Base-by-base conservation (phyloP, 768 basidiomycete genomes). In the Chalciporus piperatus region DNA sequence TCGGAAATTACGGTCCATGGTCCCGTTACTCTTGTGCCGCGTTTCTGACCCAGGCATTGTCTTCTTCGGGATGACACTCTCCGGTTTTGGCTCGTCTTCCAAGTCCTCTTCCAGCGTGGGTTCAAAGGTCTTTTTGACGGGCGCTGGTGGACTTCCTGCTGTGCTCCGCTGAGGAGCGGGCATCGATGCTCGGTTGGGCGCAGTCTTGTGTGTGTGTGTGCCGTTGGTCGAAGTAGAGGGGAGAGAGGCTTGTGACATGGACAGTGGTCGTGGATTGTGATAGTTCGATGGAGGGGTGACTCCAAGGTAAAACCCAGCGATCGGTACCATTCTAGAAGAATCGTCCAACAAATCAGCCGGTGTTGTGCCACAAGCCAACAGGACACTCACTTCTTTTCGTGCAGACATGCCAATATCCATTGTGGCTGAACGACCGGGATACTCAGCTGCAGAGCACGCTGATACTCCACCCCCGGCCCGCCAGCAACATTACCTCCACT, bases 391-490 rank as follows among this genome's bases (percentile, higher is more conserved):
- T 86, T 89, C 63, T 86, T 85, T 65, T 96, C 91, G 0, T 81
- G 68, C 45, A 87, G 81, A 64, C 96, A 98, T 0, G 96, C 92
- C 28, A 98, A 67, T 57, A 98, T 79, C 96, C 97, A 98, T 41
- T 89, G 85, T 2, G 96, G 96, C 55, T 93, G 89, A 2, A 98
- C 93, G 45, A 98, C 84, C 0, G 97, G 97, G 51, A 98, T 92
- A 51, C 90, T 94, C 41, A 95, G 76, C 69, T 95, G 92, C 50
- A 95, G 70, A 3, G 96, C 97, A n/a, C 93, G 82, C 64, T 98
- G 93, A 66, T 98, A 98, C 60, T 94, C 91, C 7, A 89, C 85
- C 0, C 87, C 87, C 0, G 92, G 89, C n/a, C 66, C 68, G 3
- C 83, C 81, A 14, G 76, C 72, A 11, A 74, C 71, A 1, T 74